Conservation (phyloP, 441 rosid species). For the Kokia cookei region DNA sequence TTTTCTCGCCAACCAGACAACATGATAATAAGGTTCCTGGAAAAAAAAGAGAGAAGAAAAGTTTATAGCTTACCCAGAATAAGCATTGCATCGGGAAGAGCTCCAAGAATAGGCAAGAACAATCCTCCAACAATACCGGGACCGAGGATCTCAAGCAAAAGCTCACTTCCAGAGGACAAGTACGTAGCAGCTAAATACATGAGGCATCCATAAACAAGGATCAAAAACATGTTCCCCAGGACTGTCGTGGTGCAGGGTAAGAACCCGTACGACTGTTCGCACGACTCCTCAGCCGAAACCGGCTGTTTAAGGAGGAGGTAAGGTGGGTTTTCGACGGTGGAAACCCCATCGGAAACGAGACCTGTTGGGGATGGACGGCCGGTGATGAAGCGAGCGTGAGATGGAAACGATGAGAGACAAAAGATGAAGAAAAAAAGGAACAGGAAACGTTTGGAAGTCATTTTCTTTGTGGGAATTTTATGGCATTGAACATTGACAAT, state of each 20-base stretch:
- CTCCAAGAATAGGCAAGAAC: slow-evolving; percentile 84
- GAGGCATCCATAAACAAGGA: slow-evolving; percentile 71
- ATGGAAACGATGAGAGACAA: slow-evolving; percentile 14
- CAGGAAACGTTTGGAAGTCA: not conserved
- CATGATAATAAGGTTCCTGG: not conserved
- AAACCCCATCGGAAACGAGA: slow-evolving; percentile 29
- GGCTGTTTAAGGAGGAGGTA: slow-evolving; percentile 11
- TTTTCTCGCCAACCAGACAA: not conserved
- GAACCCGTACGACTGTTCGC: slow-evolving; percentile 90
- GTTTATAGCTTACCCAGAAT: slow-evolving; percentile 52
- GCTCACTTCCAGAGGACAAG: slow-evolving; percentile 84
- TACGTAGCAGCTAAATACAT: slow-evolving; percentile 85
- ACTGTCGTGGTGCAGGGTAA: slow-evolving; percentile 81
- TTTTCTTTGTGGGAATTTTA: not conserved
- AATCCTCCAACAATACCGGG: slow-evolving; percentile 94
- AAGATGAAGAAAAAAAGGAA: slow-evolving; percentile 14
- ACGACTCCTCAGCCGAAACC: slow-evolving; percentile 30
- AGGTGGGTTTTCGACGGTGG: slow-evolving; percentile 5
- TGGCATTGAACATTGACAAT: not conserved
- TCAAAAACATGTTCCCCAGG: slow-evolving; percentile 75
- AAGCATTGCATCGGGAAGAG: slow-evolving; percentile 96
- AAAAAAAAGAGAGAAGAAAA: not conserved
- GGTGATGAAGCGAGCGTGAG: slow-evolving; percentile 24
- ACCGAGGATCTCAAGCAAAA: slow-evolving; percentile 80
- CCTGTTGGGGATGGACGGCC: slow-evolving; percentile 7